Conservation (phyloP, 2,329 filamentous ascomycete genomes). For the Ceratocystis cubensis region DNA sequence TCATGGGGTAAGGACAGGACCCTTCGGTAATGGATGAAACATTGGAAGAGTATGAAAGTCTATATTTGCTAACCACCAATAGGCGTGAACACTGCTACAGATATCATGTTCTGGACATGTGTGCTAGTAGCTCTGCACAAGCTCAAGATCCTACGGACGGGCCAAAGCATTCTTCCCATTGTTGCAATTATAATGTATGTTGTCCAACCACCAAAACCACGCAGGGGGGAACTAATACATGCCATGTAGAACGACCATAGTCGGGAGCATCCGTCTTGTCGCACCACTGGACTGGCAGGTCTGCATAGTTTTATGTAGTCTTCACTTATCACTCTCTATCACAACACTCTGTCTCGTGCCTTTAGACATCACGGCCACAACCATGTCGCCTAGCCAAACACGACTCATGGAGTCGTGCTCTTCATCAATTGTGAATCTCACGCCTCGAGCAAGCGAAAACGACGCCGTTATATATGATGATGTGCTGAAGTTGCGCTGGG, state of each 20-base stretch:
- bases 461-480: not conserved
- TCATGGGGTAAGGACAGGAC: not conserved
- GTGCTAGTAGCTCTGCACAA: not conserved
- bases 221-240: not conserved
- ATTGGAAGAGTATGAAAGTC: not conserved
- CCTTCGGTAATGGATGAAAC: not conserved
- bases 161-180: not conserved
- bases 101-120: not conserved
- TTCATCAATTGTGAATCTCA: not conserved
- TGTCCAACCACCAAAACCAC: not conserved
- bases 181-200: not conserved
- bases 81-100: not conserved
- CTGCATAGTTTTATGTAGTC: not conserved
- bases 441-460: not conserved
- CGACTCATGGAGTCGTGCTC: not conserved
- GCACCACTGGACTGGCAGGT: not conserved
- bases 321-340: not conserved
- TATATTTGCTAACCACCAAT: not conserved
- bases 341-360: not conserved
- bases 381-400: not conserved
- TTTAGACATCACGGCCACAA: not conserved
- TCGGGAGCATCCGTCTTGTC: not conserved
- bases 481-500: conserved; percentile 12
- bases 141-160: not conserved
- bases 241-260: not conserved